Percentiles rank a stretch among this genome's conserved stretches.
These are phyloP conservation scores for Paecilomyces sp. DNA, from an alignment of 2,329 filamentous ascomycete genomes.

Conservation along the genomic window DNA sequence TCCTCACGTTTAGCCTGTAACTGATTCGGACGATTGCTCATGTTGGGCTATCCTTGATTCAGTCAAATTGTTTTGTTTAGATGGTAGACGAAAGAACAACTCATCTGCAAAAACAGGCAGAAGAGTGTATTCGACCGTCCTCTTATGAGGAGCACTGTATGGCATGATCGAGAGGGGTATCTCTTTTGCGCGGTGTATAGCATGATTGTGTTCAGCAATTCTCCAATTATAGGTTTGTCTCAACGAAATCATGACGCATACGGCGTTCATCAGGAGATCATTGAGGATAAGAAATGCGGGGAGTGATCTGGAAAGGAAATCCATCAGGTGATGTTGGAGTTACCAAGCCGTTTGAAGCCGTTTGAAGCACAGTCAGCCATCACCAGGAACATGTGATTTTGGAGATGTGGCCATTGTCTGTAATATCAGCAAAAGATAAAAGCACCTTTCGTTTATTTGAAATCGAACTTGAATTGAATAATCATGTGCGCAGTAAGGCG, in stretches of 20 bases:
- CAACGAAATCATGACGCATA: not conserved
- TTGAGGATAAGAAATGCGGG: not conserved
- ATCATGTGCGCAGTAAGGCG: not conserved
- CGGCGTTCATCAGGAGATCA: not conserved
- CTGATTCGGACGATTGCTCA: not conserved
- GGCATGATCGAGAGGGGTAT: not conserved
- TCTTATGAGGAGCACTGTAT: not conserved
- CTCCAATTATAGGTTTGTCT: not conserved
- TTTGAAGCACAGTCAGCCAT: not conserved
- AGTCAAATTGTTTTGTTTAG: not conserved
- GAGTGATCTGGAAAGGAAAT: not conserved
- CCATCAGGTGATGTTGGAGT: not conserved
- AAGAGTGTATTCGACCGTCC: not conserved
- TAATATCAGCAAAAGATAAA: too few relatives aligned
- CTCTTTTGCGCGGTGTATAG: not conserved
- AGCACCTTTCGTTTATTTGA: not conserved
- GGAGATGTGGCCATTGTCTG: not conserved
- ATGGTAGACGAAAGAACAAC: not conserved
- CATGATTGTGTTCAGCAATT: not conserved
- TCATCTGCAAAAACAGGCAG: not conserved
- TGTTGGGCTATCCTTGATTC: not conserved
- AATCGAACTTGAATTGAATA: not conserved
- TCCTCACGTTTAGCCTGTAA: constrained; percentile 24
- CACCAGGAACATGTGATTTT: not conserved
- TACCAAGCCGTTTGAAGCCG: not conserved